Evolutionary conservation across 306 rosid species (phyloP).

Genomic region (Quercus robur): DNA sequence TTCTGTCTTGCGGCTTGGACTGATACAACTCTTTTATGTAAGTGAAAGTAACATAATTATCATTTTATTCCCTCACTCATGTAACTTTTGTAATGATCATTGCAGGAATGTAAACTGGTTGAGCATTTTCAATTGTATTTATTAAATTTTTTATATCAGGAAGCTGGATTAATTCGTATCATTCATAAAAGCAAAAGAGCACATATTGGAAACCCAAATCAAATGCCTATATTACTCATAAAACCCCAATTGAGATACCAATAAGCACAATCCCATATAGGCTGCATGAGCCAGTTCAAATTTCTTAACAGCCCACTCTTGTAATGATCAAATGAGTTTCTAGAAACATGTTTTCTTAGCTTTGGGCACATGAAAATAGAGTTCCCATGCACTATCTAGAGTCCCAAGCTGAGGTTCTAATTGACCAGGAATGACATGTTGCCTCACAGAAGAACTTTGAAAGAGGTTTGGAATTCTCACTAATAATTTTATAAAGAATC

Average conservation of each 20-base stretch:
- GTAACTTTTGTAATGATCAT: background rate
- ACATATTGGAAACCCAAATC: background rate
- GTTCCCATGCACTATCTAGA: background rate
- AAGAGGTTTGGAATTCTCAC: background rate
- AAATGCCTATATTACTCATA: background rate
- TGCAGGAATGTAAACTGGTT: background rate
- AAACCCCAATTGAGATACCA: background rate
- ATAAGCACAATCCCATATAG: background rate
- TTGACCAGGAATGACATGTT: background rate
- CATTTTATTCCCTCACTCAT: background rate
- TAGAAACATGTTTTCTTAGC: background rate
- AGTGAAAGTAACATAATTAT: conserved; percentile 30
- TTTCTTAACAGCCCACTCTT: background rate
- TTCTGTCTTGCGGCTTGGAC: conserved; percentile 61
- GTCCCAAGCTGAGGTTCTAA: background rate
- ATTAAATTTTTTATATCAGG: background rate
- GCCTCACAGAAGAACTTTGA: background rate
- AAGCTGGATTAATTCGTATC: background rate
- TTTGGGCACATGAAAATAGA: background rate
- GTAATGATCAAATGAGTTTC: background rate
- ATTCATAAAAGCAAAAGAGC: background rate
- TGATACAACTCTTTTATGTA: conserved; percentile 77
- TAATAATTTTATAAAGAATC: background rate
- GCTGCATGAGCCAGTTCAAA: background rate
- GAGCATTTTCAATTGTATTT: background rate